Evolutionary conservation across 139 green algal genomes (phyloP), one percentile per base, ranked within the genome.

Genomic region (Nannochloris sp.): DNA sequence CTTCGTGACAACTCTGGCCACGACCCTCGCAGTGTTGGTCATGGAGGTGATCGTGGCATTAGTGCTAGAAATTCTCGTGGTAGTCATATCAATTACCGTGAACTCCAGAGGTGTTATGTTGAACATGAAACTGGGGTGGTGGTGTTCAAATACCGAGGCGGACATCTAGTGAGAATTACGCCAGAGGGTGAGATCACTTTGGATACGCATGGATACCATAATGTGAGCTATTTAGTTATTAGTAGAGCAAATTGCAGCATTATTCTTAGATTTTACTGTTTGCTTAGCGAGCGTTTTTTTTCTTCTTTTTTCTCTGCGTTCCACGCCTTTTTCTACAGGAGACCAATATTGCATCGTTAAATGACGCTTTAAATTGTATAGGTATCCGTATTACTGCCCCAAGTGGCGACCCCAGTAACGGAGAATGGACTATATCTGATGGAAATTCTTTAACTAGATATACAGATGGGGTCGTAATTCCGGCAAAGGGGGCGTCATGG

Each of bases 401-500:
- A 19, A 19, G 19, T 36, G 48, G 31, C 9, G 48, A 59, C 39
- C 53, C 14, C 12, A 54, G 38, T 7, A 24, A 14, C 19, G 59
- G 7, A 4, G 42, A 57, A 12, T 57, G 39, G 59, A 65, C 13
- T 36, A 55, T 65, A 15, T 56, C 32, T 19, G 59, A 65, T 55
- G 59, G 59, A 57, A 24, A 25, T 37, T 23, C 32, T 0, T 36
- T 65, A 13, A 34, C 54, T 5, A 55, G 59, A 55, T 65, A 33
- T n/a, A 6, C 36, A 38, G 59, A 65, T 38, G 59, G 59, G 3
- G 32, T 65, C 4, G 59, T 65, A 24, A 23, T 65, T 9, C 12
- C 4, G 32, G 59, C 29, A 65, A 65, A 53, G 33, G 59, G 59
- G 9, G 9, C 48, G 12, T 29, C 38, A 27, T 55, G 14, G n/a